Base-by-base conservation (phyloP, 2,329 filamentous ascomycete genomes). In the Ambrosiella xylebori region DNA sequence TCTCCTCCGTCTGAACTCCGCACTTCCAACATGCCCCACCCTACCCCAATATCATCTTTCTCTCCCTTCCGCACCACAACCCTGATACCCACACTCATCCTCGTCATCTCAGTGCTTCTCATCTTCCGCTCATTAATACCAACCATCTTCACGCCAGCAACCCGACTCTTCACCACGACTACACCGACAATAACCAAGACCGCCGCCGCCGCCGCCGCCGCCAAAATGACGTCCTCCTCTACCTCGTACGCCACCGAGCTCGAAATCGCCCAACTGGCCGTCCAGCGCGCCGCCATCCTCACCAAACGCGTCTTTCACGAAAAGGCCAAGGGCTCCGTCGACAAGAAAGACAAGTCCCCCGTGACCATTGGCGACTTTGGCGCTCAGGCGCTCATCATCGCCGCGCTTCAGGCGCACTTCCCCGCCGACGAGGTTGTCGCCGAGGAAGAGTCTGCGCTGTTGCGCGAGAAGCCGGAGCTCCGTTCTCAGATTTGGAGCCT, bases 331-430 rank as follows among this genome's bases (percentile, higher is more conserved):
- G 91, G 91, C 65, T 96, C 93, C 51, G 62, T 63, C 37, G 86
- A 85, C 69, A 98, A 98, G 75, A 85, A 88, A 71, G 93, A 98
- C 76, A 88, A 88, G 68, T 95, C 90, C 8, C 93, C 93, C 63
- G 93, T 98, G 65, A 98, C 93, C 15, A 93, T 97, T 65, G 93
- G 91, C 69, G 93, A 98, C 74, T 97, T 95, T 70, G 93, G 93
- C 67, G 94, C 93, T 41, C 93, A 98, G 74, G 90, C 93, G 38
- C 81, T 98, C 63, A 95, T 98, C 71, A 95, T 97, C 67, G 79
- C 84, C 59, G 91, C 91, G 36, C 84, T 98, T 64, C 84, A 84
- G 71, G 81, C 87, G 71, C 88, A 86, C 71, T 98, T 98, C 74
- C 93, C 93, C 15, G 68, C 81, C 40, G 93, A 98, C 68, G 85